Percentiles rank a stretch among this genome's conserved stretches.
These are phyloP conservation scores for Cucurbita moschata DNA, from an alignment of 306 rosid genomes.

Conservation along the genomic window DNA sequence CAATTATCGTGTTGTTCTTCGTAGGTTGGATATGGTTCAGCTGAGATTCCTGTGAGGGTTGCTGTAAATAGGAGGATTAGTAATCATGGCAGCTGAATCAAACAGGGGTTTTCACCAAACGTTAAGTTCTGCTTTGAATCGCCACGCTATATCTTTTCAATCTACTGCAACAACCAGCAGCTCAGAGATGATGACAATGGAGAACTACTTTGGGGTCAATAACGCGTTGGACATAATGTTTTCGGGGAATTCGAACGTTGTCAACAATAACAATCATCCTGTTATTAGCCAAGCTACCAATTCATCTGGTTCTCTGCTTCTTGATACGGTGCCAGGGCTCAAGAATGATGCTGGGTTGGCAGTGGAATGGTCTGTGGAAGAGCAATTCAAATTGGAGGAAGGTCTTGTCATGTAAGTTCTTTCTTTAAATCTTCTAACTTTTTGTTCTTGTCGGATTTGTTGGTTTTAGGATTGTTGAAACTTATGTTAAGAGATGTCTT, in stretches of 20 bases:
- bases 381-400: constrained; percentile 72
- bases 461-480: not conserved
- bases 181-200: constrained; percentile 78
- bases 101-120: constrained; percentile 52
- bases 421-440: not conserved
- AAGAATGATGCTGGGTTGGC: constrained; percentile 87
- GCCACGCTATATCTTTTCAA: constrained; percentile 80
- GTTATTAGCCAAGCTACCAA: constrained; percentile 46
- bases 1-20: not conserved
- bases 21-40: constrained; percentile 23
- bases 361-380: constrained; percentile 94
- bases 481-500: not conserved
- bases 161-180: constrained; percentile 55
- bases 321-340: constrained; percentile 76
- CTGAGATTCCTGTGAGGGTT: constrained; percentile 12
- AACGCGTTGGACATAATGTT: constrained; percentile 41
- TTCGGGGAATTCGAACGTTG: constrained; percentile 42
- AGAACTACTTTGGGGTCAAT: constrained; percentile 44
- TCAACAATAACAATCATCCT: constrained; percentile 35
- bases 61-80: not conserved
- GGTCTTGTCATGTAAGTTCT: constrained; percentile 68
- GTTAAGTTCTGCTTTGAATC: constrained; percentile 41
- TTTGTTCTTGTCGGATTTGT: not conserved
- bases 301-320: constrained; percentile 51
- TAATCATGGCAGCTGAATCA: constrained; percentile 63